These are phyloP conservation scores for Cyberlindnera suaveolens DNA, from an alignment of 805 yeast genomes.

Conservation along the genomic window DNA sequence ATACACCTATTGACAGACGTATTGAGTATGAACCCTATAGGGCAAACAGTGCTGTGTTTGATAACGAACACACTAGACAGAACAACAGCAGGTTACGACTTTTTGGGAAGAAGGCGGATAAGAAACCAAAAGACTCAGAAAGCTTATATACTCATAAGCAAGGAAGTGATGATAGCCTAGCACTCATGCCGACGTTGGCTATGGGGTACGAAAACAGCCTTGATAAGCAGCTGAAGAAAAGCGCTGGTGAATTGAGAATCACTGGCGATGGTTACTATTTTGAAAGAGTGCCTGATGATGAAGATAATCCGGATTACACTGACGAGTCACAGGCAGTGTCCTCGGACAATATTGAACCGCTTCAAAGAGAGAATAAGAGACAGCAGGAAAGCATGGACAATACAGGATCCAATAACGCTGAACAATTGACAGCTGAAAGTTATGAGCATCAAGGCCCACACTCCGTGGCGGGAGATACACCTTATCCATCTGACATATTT, in stretches of 20 bases:
- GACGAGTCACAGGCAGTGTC: not conserved
- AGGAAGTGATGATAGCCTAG: constrained; percentile 18
- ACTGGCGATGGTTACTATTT: constrained; percentile 21
- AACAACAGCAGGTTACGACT: not conserved
- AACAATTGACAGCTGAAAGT: too few relatives aligned
- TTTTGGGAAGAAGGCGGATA: too few relatives aligned
- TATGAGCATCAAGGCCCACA: too few relatives aligned
- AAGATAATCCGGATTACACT: not conserved
- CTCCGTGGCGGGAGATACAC: too few relatives aligned
- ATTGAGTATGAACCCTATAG: constrained; percentile 8
- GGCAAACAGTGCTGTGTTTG: constrained; percentile 11
- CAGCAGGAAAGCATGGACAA: too few relatives aligned
- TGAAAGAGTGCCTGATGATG: constrained; percentile 3
- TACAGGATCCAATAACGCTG: too few relatives aligned
- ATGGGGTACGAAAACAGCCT: constrained; percentile 23
- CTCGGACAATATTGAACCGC: not conserved
- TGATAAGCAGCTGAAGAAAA: constrained; percentile 10
- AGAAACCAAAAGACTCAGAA: not conserved
- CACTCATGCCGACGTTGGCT: constrained; percentile 23
- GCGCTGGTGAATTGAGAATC: constrained; percentile 20
- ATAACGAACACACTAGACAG: constrained; percentile 1
- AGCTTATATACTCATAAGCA: constrained; percentile 9
- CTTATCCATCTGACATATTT: too few relatives aligned
- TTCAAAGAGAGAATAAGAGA: not conserved
- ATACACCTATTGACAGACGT: not conserved